Evolutionary conservation across 345 rosid genomes (phyloP), one percentile per base, ranked within the genome.

Genomic region (Sisymbrium altissimum): DNA sequence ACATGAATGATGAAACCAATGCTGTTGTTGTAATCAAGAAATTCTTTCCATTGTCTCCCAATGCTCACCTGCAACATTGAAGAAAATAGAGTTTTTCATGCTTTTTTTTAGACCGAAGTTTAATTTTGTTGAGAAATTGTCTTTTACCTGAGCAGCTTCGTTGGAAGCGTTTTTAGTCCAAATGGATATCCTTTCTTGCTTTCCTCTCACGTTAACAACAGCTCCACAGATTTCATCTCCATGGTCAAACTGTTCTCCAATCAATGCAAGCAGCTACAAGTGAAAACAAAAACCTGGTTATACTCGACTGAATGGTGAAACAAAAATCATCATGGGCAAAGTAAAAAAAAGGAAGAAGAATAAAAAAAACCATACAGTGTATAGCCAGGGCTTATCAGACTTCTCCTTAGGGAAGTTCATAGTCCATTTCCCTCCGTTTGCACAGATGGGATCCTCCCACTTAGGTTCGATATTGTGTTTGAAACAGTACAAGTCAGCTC

Each of bases 181-280:
- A 13, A 92, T 36, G 17, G 92, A 79, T 53, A 92, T 76, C 78
- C 84, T 88, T 12, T 88, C 99, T 70, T 86, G 92, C 80, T 56
- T 85, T 30, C 0, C 19, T 83, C 98, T 84, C 30, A 90, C 86
- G 79, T 58, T 95, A 25, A 88, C 89, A 75, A 92, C 98, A 1
- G 88, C 98, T 72, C 99, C 99, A 32, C 99, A 95, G 27, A 95
- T 88, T 73, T 92, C 99, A 85, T 86, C 96, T 35, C 99, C 98
- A 68, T 87, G 83, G 55, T 89, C 96, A 66, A 95, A 95, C 79
- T 95, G 98, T 71, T 89, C 96, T 53, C 98, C 99, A 43, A 92
- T 92, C 97, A 92, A 83, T 30, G 97, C 99, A 62, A 89, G 81
- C 82, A 89, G 66, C 96, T 86, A 64, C 39, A 62, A 0, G 2